Evolutionary conservation across 306 rosid species (phyloP).

Genomic region (Casuarina glauca): DNA sequence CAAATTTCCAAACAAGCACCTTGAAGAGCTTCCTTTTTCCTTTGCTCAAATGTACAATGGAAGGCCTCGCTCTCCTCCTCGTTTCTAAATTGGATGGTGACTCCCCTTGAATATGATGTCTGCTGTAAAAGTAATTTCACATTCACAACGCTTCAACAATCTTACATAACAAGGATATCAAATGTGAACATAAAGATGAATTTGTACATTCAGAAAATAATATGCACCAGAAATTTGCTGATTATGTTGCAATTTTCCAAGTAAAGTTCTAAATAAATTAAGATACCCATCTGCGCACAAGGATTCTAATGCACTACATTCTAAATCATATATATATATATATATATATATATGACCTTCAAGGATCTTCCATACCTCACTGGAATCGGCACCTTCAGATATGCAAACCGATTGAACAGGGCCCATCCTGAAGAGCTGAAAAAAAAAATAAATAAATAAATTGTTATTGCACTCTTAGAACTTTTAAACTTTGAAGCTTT

Average conservation of each 20-base stretch:
- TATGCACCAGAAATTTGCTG: not conserved
- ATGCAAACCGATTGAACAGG: conserved; percentile 70
- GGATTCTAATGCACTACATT: not conserved
- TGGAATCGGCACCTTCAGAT: conserved; percentile 46
- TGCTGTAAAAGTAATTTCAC: conserved; percentile 46
- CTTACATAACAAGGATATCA: conserved; percentile 1
- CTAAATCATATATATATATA: not conserved
- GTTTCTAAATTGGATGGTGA: conserved; percentile 60
- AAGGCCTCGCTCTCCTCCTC: conserved; percentile 75
- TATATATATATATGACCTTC: not conserved
- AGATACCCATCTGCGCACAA: not conserved
- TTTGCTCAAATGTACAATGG: conserved; percentile 66
- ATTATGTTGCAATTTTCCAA: not conserved
- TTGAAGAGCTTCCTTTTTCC: conserved; percentile 66
- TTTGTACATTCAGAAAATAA: not conserved
- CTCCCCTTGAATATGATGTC: conserved; percentile 62
- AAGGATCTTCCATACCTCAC: conserved; percentile 46
- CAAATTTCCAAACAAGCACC: conserved; percentile 50
- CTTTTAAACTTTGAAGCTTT: not conserved
- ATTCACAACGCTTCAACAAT: conserved; percentile 8
- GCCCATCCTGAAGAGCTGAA: conserved; percentile 68
- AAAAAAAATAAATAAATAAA: conserved; percentile 1
- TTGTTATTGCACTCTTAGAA: not conserved
- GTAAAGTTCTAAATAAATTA: not conserved
- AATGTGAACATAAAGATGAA: not conserved